Evolutionary conservation across 495 filamentous ascomycete genomes (phyloP).

Genomic region (Lasiosphaeriaceae sp.): DNA sequence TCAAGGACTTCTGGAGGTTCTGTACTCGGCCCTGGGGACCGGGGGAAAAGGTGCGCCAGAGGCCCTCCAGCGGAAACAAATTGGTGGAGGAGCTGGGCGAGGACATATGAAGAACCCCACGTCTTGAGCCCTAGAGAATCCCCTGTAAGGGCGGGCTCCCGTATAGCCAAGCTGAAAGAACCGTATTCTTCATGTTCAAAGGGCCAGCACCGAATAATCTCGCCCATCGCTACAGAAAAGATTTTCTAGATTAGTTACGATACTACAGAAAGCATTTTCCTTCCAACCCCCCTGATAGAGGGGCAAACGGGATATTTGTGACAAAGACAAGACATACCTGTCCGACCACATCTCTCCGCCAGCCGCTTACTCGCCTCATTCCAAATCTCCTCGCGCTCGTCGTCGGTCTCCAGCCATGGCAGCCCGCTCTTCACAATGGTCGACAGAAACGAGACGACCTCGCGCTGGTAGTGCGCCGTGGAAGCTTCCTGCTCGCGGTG

Average conservation of each 20-base stretch:
- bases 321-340: constrained; percentile 22
- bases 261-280: constrained; percentile 35
- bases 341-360: constrained; percentile 77
- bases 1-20: constrained; percentile 43
- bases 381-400: constrained; percentile 71
- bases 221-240: constrained; percentile 64
- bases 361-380: constrained; percentile 72
- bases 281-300: too few species aligned
- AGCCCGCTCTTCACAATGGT: constrained; percentile 70
- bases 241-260: constrained; percentile 1
- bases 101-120: constrained; percentile 82
- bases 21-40: background rate
- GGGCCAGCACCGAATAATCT: constrained; percentile 68
- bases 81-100: constrained; percentile 67
- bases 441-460: constrained; percentile 62
- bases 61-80: constrained; percentile 32
- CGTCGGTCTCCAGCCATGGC: constrained; percentile 70
- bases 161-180: constrained; percentile 59
- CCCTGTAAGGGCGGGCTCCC: constrained; percentile 81
- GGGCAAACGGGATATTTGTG: too few species aligned
- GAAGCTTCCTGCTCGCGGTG: constrained; percentile 7
- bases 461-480: constrained; percentile 25
- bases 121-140: constrained; percentile 92
- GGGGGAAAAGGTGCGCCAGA: constrained; percentile 35
- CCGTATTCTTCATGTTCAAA: constrained; percentile 40